Evolutionary conservation across 2,329 filamentous ascomycete species (phyloP).

Genomic region (Xylaria hypoxylon): DNA sequence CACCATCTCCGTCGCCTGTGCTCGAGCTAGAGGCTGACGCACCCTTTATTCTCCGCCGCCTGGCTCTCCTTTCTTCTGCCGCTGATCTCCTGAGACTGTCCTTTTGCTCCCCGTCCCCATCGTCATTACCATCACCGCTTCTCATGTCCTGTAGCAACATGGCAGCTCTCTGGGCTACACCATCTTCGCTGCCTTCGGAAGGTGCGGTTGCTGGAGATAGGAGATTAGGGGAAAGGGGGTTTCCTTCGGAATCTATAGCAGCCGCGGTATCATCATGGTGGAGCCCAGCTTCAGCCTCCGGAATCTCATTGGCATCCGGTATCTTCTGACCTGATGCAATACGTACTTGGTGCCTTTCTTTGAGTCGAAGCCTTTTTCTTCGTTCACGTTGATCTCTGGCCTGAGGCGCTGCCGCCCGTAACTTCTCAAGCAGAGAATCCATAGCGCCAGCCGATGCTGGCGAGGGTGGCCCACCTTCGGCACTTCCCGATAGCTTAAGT

Average conservation of each 20-base stretch:
- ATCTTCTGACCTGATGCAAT: conserved; percentile 90
- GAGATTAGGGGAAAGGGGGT: conserved; percentile 63
- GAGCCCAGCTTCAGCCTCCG: conserved; percentile 62
- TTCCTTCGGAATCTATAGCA: conserved; percentile 62
- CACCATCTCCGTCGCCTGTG: conserved; percentile 42
- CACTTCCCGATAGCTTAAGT: conserved; percentile 66
- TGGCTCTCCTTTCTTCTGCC: conserved; percentile 51
- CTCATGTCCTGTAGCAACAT: conserved; percentile 86
- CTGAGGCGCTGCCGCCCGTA: conserved; percentile 92
- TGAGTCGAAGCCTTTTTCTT: conserved; percentile 85
- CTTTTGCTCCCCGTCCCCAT: conserved; percentile 65
- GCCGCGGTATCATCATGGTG: conserved; percentile 52
- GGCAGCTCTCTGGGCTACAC: conserved; percentile 87
- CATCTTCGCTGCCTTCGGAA: conserved; percentile 64
- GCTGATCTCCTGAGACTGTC: conserved; percentile 71
- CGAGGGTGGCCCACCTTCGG: conserved; percentile 65
- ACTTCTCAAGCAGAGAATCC: conserved; percentile 94
- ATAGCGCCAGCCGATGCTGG: conserved; percentile 88
- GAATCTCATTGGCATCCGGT: conserved; percentile 75
- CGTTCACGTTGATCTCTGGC: conserved; percentile 89
- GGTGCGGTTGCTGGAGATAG: conserved; percentile 55
- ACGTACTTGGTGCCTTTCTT: conserved; percentile 90
- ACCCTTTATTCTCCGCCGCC: conserved; percentile 51
- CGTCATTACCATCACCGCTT: conserved; percentile 69
- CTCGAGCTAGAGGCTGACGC: conserved; percentile 42